Evolutionary conservation across 768 basidiomycete species (phyloP), one percentile per base, ranked within the genome.

Genomic region (Tulasnella sp.): DNA sequence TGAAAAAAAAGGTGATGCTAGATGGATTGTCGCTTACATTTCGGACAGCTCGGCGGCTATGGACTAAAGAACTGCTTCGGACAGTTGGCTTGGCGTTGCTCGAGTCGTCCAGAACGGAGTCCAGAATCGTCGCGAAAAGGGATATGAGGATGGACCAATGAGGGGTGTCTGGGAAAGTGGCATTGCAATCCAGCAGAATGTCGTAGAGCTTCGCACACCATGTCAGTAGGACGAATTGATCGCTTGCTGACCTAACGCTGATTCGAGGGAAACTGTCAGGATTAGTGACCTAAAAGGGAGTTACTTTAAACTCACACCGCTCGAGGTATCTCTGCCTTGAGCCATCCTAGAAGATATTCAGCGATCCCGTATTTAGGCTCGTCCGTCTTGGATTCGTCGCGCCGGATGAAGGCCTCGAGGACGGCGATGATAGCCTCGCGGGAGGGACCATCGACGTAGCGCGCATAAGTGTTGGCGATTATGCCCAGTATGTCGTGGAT

Each of bases 281-380:
- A 72, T 71, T 69, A 36, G 75, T 71, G 73, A 42, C 69, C 11
- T 70, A 39, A 39, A 70, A 11, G 4, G 15, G 8, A 14, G 37
- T 6, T n/a, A n/a, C n/a, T 15, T 70, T 85, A 83, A 9, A 85
- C 83, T 42, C 85, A 85, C 79, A 88, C 2, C 87, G 83, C 25
- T 91, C 84, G 67, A 85, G 87, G 85, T 0, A 89, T 88, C 81
- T 97, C 93, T 67, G 86, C 85, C 7, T 88, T 85, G 9, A 93
- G 83, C 93, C 93, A 96, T 58, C 88, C 91, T 42, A 94, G 82
- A 19, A 95, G 87, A 79, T 91, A 88, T 79, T 93, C 80, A 12
- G 80, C 79, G 3, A 92, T 86, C 40, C 91, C 91, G 19, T 89
- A 80, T 78, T 86, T 88, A 25, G 81, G 83, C 77, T 86, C 86